Base-by-base conservation (phyloP, 352 stramenopile genomes). In the Globisporangium heterothallicum region DNA sequence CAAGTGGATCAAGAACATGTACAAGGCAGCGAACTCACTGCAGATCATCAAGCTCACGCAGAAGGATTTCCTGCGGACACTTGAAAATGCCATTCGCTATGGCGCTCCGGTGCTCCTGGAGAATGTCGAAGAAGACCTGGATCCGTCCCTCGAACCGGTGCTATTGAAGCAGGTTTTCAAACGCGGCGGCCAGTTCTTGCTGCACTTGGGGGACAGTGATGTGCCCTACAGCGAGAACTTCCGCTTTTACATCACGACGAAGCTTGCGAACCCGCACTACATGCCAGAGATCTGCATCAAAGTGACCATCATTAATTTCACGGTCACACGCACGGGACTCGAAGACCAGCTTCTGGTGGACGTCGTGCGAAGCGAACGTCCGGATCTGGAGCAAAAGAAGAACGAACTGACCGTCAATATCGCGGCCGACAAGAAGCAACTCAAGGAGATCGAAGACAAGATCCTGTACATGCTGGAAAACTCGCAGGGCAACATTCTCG, bases 221-320 rank as follows among this genome's bases (percentile, higher is more conserved):
- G 84, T 98, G 10, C 89, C 88, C 6, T 98, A 97, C 70, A 92
- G 73, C 56, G 83, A 94, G 18, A 87, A 94, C 40, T 98, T 98
- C 56, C 83, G 81, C 7, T 94, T 98, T 48, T 97, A 94, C 58
- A 96, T 98, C 49, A 97, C 92, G 26, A 98, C 92, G 22, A 97
- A 97, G 58, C 76, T 98, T 3, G 79, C 85, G 0, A 98, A 98
- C 53, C 92, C 92, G 29, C 86, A 98, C 49, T 98, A 98, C 68
- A 94, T 97, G 81, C 91, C 92, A 16, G 92, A 98, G 53, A 86
- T 97, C 49, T 97, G 91, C 57, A 95, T 97, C 63, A 97, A 98
- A 66, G 90, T 97, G 19, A 98, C 91, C 2, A 72, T 97, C 26
- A 94, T 98, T 58, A 98, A 98, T 66, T 98, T 98, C 41, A 97